Evolutionary conservation across 441 rosid species (phyloP).

Genomic region (Kokia cookei): DNA sequence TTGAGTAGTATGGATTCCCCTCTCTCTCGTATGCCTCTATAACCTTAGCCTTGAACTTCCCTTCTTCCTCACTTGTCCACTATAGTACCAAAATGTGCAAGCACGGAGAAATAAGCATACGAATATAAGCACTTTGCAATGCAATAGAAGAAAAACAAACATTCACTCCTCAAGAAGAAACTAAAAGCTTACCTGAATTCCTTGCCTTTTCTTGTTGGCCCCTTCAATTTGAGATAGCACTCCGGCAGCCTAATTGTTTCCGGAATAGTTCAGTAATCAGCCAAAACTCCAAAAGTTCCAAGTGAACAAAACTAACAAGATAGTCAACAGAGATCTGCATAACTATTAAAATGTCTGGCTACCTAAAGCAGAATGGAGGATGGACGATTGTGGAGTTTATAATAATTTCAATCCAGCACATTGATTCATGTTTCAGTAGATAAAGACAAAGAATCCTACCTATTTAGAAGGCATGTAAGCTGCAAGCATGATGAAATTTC

Average conservation of each 20-base stretch:
- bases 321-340: background rate
- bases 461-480: background rate
- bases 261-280: background rate
- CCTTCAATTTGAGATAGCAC: conserved; percentile 83
- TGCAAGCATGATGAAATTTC: background rate
- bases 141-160: background rate
- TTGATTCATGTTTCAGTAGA: background rate
- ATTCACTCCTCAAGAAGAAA: background rate
- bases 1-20: conserved; percentile 76
- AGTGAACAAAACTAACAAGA: background rate
- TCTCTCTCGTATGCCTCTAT: conserved; percentile 79
- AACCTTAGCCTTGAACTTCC: conserved; percentile 62
- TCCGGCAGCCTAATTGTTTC: conserved; percentile 73
- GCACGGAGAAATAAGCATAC: background rate
- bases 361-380: background rate
- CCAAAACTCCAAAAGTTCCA: background rate
- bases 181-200: conserved; percentile 45
- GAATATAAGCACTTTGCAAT: background rate
- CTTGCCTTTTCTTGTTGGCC: conserved; percentile 83
- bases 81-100: conserved; percentile 16
- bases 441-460: background rate
- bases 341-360: background rate
- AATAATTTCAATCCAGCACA: background rate
- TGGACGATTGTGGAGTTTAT: background rate
- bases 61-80: conserved; percentile 85